Evolutionary conservation across 1,284 basidiomycete genomes (phyloP), one percentile per base, ranked within the genome.

Genomic region (Tylopilus sp.): DNA sequence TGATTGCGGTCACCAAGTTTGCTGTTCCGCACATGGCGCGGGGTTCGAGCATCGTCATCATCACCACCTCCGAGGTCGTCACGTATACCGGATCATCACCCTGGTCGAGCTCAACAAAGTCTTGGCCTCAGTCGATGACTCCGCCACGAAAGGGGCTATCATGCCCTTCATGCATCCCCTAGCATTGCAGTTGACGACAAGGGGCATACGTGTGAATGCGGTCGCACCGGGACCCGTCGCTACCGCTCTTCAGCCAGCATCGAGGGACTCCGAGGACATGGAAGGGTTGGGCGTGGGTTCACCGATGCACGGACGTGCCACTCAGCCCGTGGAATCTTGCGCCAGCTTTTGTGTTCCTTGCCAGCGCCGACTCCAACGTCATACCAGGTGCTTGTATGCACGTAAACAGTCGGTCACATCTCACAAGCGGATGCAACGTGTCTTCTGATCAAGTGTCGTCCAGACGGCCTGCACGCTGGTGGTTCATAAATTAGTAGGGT

Each of bases 41-140:
- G 33, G 84, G 85, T 4, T 72, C 76, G 3, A 73, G 74, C 29
- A 86, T 87, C 29, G 85, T 87, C 66, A 83, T 87, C 73, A 85
- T 85, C 68, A 81, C 82, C 9, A 76, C 81, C 7, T 82, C 78
- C n/a, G n/a, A n/a, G 11, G 83, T 88, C 26, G 83, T 82, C 1
- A 82, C 83, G 4, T 84, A 83, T 70, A 51, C 60, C 9, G 54
- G 57, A 7, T 20, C 57, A 15, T 35, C 52, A 77, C 15, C 29
- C 41, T 19, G 22, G 22, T 17, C 20, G 37, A 24, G 20, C 20
- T n/a, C 45, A 26, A 39, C n/a, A 4, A n/a, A n/a, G n/a, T n/a
- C 26, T 65, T 61, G 20, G 61, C 53, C 43, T 74, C 74, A 74
- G 70, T 83, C 36, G 83, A 86, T 67, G 85, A 81, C 65, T 74